Base-by-base conservation (phyloP, 2,329 filamentous ascomycete genomes). In the Paecilomyces fulvus region DNA sequence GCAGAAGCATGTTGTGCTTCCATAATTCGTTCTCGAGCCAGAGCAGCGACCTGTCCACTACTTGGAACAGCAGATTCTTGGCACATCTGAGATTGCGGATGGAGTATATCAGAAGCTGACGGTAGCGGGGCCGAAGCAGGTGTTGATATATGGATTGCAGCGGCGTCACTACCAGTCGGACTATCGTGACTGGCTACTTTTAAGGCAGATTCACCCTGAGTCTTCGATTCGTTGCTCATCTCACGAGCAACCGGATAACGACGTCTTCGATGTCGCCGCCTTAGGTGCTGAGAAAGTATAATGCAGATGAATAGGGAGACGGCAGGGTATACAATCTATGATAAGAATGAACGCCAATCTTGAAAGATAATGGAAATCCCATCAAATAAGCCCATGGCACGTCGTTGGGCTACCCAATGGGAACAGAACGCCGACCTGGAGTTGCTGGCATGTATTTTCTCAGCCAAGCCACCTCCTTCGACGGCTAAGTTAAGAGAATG, bases 21-120 rank as follows among this genome's bases (percentile, higher is more conserved):
- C 10, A 3, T 49, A n/a, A 20, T 25, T 23, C 55, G 53, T 25
- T 52, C 49, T 54, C 51, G 55, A 48, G 58, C 54, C 54, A 55
- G 49, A 52, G 30, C 55, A 52, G 58, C 56, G 54, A 58, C 51
- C 12, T 56, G 51, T 37, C 57, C 57, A 33, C 57, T 59, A 46
- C 48, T 59, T 49, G 58, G 56, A 49, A 58, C 30, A 55, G 23
- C 17, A 12, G 55, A 55, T 25, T 52, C 49, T 37, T 53, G 55
- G 20, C 43, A 28, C 55, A 52, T 50, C 46, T 57, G 31, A 37
- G 57, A 59, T 21, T 57, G 31, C 46, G 57, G 57, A 11, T 31
- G 57, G 12, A 59, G 46, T 23, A 59, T 55, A 52, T 58, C 52
- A 28, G 23, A 28, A 23, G 53, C 58, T 50, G 51, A 56, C 11